phyloP scores from a whole-genome alignment of 2,329 filamentous ascomycete genomes.

The Myotisia sp. region DNA sequence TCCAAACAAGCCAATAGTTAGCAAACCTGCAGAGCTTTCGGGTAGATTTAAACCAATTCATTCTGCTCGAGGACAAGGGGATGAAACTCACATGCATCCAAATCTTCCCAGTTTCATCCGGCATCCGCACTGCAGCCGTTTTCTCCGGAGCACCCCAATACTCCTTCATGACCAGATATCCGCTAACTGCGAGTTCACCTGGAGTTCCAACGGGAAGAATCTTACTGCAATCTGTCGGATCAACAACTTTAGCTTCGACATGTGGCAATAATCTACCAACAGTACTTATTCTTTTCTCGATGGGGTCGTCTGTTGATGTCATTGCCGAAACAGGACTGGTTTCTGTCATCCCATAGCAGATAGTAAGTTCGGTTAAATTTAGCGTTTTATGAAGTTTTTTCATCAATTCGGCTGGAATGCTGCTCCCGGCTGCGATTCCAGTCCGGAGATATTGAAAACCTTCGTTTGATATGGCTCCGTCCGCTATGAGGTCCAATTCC shows the following conservation, averaged over 20 bases:
- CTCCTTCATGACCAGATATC: constrained; percentile 80
- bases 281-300: constrained; percentile 56
- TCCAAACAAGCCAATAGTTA: background rate
- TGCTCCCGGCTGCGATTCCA: constrained; percentile 80
- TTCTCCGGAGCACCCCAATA: constrained; percentile 65
- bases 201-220: constrained; percentile 50
- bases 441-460: constrained; percentile 58
- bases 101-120: constrained; percentile 41
- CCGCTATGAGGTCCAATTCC: constrained; percentile 61
- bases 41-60: too few relatives aligned
- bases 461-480: constrained; percentile 31
- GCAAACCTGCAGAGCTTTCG: background rate
- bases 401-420: constrained; percentile 66
- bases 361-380: constrained; percentile 69
- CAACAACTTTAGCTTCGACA: constrained; percentile 64
- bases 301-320: constrained; percentile 64
- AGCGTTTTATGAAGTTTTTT: constrained; percentile 51
- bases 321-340: constrained; percentile 59
- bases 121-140: constrained; percentile 55
- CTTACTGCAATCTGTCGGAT: constrained; percentile 44
- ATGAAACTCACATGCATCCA: constrained; percentile 57
- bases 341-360: constrained; percentile 96
- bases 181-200: constrained; percentile 70
- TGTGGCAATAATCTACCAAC: constrained; percentile 78
- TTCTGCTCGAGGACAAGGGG: background rate